phyloP scores from a whole-genome alignment of 768 basidiomycete genomes.

The Rhizopogon vinicolor region DNA sequence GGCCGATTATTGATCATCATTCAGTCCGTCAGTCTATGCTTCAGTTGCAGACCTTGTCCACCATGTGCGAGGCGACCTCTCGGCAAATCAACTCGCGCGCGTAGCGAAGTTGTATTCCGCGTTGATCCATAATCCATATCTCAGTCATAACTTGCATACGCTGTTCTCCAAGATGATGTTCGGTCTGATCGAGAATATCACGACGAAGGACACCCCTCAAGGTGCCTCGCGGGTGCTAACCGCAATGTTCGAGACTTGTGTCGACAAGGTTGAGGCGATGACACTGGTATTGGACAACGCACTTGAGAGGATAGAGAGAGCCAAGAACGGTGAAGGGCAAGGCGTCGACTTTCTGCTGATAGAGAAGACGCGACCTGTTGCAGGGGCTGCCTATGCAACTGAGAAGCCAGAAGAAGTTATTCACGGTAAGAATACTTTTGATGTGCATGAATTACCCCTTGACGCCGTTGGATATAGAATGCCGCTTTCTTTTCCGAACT shows the following conservation, averaged over 20 bases:
- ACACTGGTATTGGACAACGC: constrained; percentile 50
- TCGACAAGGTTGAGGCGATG: constrained; percentile 83
- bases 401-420: constrained; percentile 83
- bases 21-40: constrained; percentile 75
- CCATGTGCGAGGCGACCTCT: constrained; percentile 81
- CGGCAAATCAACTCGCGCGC: constrained; percentile 65
- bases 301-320: constrained; percentile 43
- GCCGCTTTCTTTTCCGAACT: constrained; percentile 80
- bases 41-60: constrained; percentile 92
- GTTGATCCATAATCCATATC: constrained; percentile 83
- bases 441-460: not conserved
- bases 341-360: constrained; percentile 59
- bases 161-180: constrained; percentile 92
- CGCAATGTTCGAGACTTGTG: constrained; percentile 75
- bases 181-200: constrained; percentile 79
- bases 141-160: constrained; percentile 78
- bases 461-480: constrained; percentile 47
- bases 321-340: constrained; percentile 34
- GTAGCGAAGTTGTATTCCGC: constrained; percentile 84
- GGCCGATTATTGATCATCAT: constrained; percentile 4
- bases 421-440: constrained; percentile 48
- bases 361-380: constrained; percentile 83
- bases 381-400: constrained; percentile 67
- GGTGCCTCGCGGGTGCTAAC: constrained; percentile 67
- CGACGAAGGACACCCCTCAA: constrained; percentile 66